Evolutionary conservation across 371 early-diverging fungal genomes (phyloP), one percentile per base, ranked within the genome.

Genomic region (Rhizopus delemar): DNA sequence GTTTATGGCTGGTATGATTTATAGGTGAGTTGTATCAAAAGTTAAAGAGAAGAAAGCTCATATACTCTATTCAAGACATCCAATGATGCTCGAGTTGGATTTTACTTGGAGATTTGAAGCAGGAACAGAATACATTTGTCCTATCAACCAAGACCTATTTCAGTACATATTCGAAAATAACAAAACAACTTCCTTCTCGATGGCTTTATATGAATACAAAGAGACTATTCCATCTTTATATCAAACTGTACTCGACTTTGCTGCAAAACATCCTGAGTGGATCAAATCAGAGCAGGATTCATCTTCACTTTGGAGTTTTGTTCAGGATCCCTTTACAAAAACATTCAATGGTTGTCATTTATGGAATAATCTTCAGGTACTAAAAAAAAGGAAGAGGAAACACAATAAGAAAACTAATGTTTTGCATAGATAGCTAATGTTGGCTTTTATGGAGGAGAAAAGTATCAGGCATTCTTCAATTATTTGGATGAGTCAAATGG

Each of bases 161-260:
- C 61, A 70, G 33, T 70, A 52, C 36, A 75, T 79, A 74, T 59
- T 59, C 16, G 68, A 71, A 32, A 56, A 73, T 43, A 62, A 69
- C 8, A 74, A 75, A 41, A 73, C 59, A 36, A 51, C 69, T 3
- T 75, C 75, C 11, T 91, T 90, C 60, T 88, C 88, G 4, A 92
- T 97, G 60, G 83, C 91, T 2, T 65, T 95, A 3, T 80, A 83
- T 45, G 99, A 98, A 63, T 87, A 86, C 55, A 79, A 80, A 54
- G 80, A 82, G 22, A 96, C 97, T 0, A 90, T 98, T 31, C 90
- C 92, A 0, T 82, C 89, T 0, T 76, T 97, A 28, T 94, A 92
- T 85, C 62, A 82, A 41, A 84, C 82, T 16, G 85, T 87, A 22
- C 66, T 79, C 41, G 65, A 83, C 34, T 90, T 78, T 59, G 78